Percentiles rank a stretch among this genome's conserved stretches.
phyloP scores from a whole-genome alignment of 2,329 filamentous ascomycete species.

The Leptographium galeiforme region DNA sequence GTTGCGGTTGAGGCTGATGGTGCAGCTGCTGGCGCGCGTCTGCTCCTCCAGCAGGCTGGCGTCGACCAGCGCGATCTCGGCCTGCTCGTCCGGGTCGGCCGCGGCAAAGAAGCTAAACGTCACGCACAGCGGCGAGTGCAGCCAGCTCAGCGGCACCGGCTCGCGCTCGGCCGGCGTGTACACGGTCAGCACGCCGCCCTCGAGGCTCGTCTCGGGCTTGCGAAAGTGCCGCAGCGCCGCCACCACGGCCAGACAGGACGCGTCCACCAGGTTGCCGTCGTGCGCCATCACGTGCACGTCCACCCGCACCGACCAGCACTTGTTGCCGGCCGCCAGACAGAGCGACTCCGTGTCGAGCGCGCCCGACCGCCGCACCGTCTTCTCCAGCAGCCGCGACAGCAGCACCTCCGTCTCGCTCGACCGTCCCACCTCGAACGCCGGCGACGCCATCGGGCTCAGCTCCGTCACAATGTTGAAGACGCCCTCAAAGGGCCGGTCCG shows the following conservation, averaged over 20 bases:
- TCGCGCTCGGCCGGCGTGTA: constrained; percentile 78
- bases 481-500: constrained; percentile 88
- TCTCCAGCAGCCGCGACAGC: constrained; percentile 79
- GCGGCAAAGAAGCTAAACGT: constrained; percentile 71
- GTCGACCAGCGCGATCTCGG: constrained; percentile 59
- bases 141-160: constrained; percentile 76
- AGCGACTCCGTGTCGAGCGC: constrained; percentile 92
- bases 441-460: constrained; percentile 82
- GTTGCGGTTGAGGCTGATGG: constrained; percentile 76
- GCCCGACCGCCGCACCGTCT: constrained; percentile 81
- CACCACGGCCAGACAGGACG: constrained; percentile 73
- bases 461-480: constrained; percentile 88
- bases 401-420: constrained; percentile 75
- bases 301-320: constrained; percentile 82
- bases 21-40: constrained; percentile 57
- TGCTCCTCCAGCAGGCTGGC: constrained; percentile 64
- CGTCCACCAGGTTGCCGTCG: constrained; percentile 82
- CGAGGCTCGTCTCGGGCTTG: constrained; percentile 76
- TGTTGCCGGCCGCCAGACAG: constrained; percentile 79
- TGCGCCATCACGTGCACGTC: constrained; percentile 86
- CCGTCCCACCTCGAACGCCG: constrained; percentile 75
- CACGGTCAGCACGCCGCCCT: constrained; percentile 71
- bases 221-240: constrained; percentile 84
- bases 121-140: constrained; percentile 84
- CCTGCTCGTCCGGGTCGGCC: constrained; percentile 33